Evolutionary conservation across 805 yeast genomes (phyloP).

Genomic region (Teunomyces gatunensis): DNA sequence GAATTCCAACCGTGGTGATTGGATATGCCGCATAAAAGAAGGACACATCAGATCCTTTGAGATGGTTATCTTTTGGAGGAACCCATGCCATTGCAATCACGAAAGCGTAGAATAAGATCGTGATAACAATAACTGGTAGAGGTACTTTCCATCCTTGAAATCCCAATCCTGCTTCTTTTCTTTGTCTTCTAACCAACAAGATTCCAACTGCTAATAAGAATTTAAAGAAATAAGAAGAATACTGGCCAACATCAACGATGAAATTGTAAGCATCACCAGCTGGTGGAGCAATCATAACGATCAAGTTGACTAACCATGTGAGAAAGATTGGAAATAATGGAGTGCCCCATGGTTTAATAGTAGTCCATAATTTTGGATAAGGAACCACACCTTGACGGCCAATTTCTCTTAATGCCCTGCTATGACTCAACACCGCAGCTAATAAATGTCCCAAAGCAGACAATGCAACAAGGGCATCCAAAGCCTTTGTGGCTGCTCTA

Average conservation of each 20-base stretch:
- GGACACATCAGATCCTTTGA: slow-evolving; percentile 41
- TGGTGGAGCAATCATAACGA: slow-evolving; percentile 31
- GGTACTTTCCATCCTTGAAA: slow-evolving; percentile 32
- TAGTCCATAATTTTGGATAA: slow-evolving; percentile 25
- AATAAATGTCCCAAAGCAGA: slow-evolving; percentile 32
- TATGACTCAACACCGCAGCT: slow-evolving; percentile 27
- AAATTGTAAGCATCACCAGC: slow-evolving; percentile 36
- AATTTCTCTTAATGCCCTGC: slow-evolving; percentile 31
- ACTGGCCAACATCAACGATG: slow-evolving; percentile 30
- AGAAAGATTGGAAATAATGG: slow-evolving; percentile 25
- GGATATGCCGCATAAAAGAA: slow-evolving; percentile 45
- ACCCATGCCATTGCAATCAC: slow-evolving; percentile 44
- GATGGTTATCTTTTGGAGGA: slow-evolving; percentile 37
- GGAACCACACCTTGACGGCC: slow-evolving; percentile 35
- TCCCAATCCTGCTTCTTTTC: slow-evolving; percentile 31
- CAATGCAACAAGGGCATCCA: slow-evolving; percentile 26
- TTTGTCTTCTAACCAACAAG: slow-evolving; percentile 24
- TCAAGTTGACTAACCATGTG: slow-evolving; percentile 24
- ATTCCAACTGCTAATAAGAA: slow-evolving; percentile 25
- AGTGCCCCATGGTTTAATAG: slow-evolving; percentile 31
- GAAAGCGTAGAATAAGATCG: slow-evolving; percentile 31
- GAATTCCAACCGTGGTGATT: slow-evolving; percentile 34
- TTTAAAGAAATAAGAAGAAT: slow-evolving; percentile 27
- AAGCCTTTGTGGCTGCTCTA: slow-evolving; percentile 20
- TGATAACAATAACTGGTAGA: slow-evolving; percentile 29